Base-by-base conservation (phyloP, 805 yeast species). In the Wickerhamiella nectarea region DNA sequence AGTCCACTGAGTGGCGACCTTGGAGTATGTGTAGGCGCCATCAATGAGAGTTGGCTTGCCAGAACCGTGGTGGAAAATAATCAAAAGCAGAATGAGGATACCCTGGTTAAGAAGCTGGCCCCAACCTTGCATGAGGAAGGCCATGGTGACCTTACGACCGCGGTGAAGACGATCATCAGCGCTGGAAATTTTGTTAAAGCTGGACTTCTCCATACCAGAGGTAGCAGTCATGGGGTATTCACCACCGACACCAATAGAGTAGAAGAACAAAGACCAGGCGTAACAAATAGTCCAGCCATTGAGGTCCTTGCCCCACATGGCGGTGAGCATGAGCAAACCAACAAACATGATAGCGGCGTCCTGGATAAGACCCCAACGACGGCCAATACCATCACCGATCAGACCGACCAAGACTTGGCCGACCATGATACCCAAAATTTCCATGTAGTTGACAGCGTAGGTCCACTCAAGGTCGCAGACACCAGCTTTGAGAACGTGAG, bases 161-260 rank as follows among this genome's bases (percentile, higher is more conserved):
- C 66, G 60, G 54, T 62, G 66, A 28, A 61, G 53, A 45, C 65
- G 62, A 41, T 62, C 65, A 25, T 57, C 61, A 36, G 56, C 50
- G 18, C 54, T 38, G 37, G 62, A 57, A 15, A 48, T 33, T 34
- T 55, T 52, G 28, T 56, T 46, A 41, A 47, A 46, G 28, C 52
- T 72, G 1, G 78, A 76, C 33, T 75, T 73, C 58, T 76, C 82
- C 60, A 71, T 70, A 14, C 79, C 78, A 24, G 75, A 63, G 8
- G 77, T 72, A 5, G 80, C 75, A 40, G 77, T 71, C 49, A 75
- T 70, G 7, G 83, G 81, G 56, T 76, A 76, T 54, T 76, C 82
- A 22, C 80, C 81, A 48, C 81, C 82, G 47, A 76, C 74, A 51
- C 79, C 78, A 33, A 62, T 48, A 21, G 63, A 56, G 56, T 62